phyloP scores from a whole-genome alignment of 768 basidiomycete species.

The Sarcomyxa edulis region DNA sequence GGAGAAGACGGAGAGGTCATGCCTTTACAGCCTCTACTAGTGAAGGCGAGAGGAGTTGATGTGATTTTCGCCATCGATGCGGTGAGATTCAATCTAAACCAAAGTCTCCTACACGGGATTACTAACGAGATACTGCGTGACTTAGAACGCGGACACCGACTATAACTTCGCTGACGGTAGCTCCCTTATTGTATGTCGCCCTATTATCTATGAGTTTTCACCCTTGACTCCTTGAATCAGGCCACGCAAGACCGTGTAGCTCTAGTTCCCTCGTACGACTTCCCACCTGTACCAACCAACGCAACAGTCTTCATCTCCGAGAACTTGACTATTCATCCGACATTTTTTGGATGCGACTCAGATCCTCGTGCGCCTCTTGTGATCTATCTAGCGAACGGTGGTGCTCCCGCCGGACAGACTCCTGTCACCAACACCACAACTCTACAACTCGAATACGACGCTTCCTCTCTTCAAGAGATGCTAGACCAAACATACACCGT shows the following conservation, averaged over 20 bases:
- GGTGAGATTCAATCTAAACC: constrained; percentile 23
- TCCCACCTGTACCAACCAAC: constrained; percentile 38
- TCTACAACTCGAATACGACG: constrained; percentile 36
- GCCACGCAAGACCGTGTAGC: constrained; percentile 9
- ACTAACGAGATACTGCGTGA: constrained; percentile 1
- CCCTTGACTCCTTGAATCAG: neutral
- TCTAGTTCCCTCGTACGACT: constrained; percentile 15
- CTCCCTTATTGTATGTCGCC: constrained; percentile 3
- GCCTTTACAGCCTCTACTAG: constrained; percentile 50
- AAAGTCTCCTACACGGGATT: constrained; percentile 42
- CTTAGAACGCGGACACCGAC: neutral
- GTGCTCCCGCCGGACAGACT: constrained; percentile 34
- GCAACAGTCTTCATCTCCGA: constrained; percentile 30
- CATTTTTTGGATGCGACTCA: constrained; percentile 56
- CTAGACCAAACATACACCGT: constrained; percentile 38
- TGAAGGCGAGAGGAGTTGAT: constrained; percentile 48
- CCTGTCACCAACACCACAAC: constrained; percentile 37
- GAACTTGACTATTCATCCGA: constrained; percentile 43
- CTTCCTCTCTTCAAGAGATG: constrained; percentile 32
- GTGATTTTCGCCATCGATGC: constrained; percentile 55
- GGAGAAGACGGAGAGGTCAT: constrained; percentile 44
- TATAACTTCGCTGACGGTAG: constrained; percentile 4
- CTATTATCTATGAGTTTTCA: neutral
- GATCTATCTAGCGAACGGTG: constrained; percentile 53
- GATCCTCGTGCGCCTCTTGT: constrained; percentile 33